A percentile compares a stretch with the other conserved stretches of the same genome.
phyloP scores from a whole-genome alignment of 345 rosid species.

The Conringia planisiliqua region DNA sequence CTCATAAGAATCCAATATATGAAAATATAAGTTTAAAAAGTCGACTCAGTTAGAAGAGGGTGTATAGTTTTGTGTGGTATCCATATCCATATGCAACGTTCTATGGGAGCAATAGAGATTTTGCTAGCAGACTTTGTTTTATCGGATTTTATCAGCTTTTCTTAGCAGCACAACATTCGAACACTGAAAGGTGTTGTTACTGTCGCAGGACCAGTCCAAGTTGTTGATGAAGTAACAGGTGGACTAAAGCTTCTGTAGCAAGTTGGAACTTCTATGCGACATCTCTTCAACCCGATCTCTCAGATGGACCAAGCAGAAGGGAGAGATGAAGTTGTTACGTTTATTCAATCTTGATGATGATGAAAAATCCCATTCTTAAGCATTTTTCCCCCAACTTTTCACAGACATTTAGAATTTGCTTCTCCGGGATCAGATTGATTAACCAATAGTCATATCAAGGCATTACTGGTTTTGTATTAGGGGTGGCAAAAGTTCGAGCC shows the following conservation, averaged over 20 bases:
- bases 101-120: not conserved
- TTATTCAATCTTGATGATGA: slow-evolving; percentile 33
- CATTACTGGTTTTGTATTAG: slow-evolving; percentile 5
- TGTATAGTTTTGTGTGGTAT: not conserved
- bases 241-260: slow-evolving; percentile 76
- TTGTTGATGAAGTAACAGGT: slow-evolving; percentile 93
- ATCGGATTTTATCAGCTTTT: not conserved
- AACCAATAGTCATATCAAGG: not conserved
- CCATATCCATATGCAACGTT: not conserved
- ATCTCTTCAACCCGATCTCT: slow-evolving; percentile 5
- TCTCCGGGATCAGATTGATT: slow-evolving; percentile 8
- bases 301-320: slow-evolving; percentile 17
- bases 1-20: not conserved
- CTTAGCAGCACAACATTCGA: not conserved
- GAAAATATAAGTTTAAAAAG: not conserved
- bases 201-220: slow-evolving; percentile 76
- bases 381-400: not conserved
- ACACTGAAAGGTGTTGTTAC: slow-evolving; percentile 1
- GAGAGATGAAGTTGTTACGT: not conserved
- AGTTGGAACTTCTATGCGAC: not conserved
- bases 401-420: not conserved
- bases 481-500: not conserved
- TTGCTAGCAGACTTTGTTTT: not conserved
- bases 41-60: not conserved
- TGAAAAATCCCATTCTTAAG: slow-evolving; percentile 1